phyloP scores from a whole-genome alignment of 2,329 filamentous ascomycete genomes.

The Colletotrichum lentis region DNA sequence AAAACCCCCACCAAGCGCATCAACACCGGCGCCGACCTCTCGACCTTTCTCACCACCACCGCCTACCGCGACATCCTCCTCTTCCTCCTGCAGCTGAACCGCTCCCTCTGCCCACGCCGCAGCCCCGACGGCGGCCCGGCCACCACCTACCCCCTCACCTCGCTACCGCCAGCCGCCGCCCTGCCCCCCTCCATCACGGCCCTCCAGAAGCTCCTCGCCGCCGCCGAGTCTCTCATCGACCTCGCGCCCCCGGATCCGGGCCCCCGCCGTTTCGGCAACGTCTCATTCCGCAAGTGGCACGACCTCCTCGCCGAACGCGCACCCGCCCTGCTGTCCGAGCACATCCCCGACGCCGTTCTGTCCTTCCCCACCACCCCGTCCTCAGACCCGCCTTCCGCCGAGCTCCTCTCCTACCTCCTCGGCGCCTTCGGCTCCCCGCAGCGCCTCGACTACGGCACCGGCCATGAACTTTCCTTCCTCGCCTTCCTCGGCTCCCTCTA shows the following conservation, averaged over 20 bases:
- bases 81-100: slow-evolving; percentile 90
- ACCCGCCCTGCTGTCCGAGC: slow-evolving; percentile 58
- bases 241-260: slow-evolving; percentile 85
- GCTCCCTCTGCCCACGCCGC: slow-evolving; percentile 79
- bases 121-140: slow-evolving; percentile 48
- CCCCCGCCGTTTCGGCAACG: slow-evolving; percentile 89
- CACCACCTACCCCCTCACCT: slow-evolving; percentile 54
- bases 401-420: slow-evolving; percentile 70
- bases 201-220: slow-evolving; percentile 72
- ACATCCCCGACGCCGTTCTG: slow-evolving; percentile 42
- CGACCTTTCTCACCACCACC: slow-evolving; percentile 78
- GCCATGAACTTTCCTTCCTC: slow-evolving; percentile 93
- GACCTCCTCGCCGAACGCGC: slow-evolving; percentile 69
- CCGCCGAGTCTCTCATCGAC: slow-evolving; percentile 72
- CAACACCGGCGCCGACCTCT: slow-evolving; percentile 82
- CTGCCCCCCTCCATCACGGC: slow-evolving; percentile 65
- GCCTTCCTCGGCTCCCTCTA: slow-evolving; percentile 90
- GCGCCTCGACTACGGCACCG: slow-evolving; percentile 92
- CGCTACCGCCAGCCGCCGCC: slow-evolving; percentile 49
- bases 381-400: slow-evolving; percentile 43
- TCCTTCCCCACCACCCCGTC: slow-evolving; percentile 38
- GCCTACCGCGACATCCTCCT: slow-evolving; percentile 88
- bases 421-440: slow-evolving; percentile 89
- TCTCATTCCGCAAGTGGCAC: slow-evolving; percentile 88
- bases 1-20: slow-evolving; percentile 79